Evolutionary conservation across 2,329 filamentous ascomycete genomes (phyloP), one percentile per base, ranked within the genome.

Genomic region (Fusarium dimerum): DNA sequence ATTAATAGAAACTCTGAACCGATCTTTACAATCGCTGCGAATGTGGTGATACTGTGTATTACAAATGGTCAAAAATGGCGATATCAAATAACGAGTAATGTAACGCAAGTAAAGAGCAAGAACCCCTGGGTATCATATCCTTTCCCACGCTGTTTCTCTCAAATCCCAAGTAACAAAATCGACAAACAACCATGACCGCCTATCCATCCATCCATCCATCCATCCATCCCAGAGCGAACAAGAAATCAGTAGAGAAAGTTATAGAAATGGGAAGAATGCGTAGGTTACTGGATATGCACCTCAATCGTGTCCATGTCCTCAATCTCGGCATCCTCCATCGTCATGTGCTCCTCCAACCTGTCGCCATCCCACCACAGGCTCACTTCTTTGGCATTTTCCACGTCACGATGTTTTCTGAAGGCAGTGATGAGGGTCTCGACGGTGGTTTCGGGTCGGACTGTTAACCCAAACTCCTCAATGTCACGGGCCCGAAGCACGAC

Each of bases 341-440:
- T 81, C 30, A 75, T 73, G 2, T 83, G 76, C 16, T 82, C 79
- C 13, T 86, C 81, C 29, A 95, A 73, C 43, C 76, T 74, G 46
- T 92, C 90, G 13, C 91, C 91, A 61, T 96, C 91, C 69, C 91
- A 92, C 60, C 80, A 76, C 11, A 96, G 73, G 38, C 79, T 78
- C 3, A 94, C 73, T 0, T 78, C 69, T 59, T 77, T 79, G 5
- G 80, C 78, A 1, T 73, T 66, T 0, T 73, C 69, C 16, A 92
- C 68, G 0, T 74, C 62, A 30, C 80, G 78, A 59, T 78, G 73
- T 38, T 75, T 74, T 46, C 83, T 80, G 67, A 88, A 93, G 4
- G 78, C 81, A 39, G 73, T 75, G 16, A 88, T 74, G 47, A 95
- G 77, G 48, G 81, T 84, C 32, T 77, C 78, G 20, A 92, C 77